Conservation (phyloP, 2,329 filamentous ascomycete genomes). For the Talaromyces piceae region DNA sequence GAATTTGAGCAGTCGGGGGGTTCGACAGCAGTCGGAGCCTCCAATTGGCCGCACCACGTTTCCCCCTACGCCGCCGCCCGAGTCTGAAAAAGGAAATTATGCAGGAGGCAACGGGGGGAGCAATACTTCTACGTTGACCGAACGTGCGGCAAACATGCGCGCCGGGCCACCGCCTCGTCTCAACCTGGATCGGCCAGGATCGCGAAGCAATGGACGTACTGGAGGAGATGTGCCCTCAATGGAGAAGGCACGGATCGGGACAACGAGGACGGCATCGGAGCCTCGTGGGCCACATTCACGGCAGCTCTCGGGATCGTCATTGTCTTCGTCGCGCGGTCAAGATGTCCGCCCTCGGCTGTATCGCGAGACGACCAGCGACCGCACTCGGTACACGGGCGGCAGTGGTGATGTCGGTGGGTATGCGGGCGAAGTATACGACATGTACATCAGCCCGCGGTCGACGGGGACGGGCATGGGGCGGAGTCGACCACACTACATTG, state of each 20-base stretch:
- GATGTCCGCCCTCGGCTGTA: slow-evolving; percentile 23
- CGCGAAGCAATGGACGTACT: slow-evolving; percentile 27
- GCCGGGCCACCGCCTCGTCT: slow-evolving; percentile 41
- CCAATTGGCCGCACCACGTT: slow-evolving; percentile 74
- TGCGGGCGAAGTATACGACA: slow-evolving; percentile 51
- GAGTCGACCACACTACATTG: slow-evolving; percentile 58
- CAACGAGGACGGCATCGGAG: slow-evolving; percentile 45
- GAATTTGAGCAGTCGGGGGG: slow-evolving; percentile 62
- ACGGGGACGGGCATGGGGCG: slow-evolving; percentile 31
- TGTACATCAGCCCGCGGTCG: slow-evolving; percentile 54
- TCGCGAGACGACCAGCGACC: slow-evolving; percentile 26
- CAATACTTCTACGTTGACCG: slow-evolving; percentile 29
- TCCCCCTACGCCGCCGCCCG: slow-evolving; percentile 96
- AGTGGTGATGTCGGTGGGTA: slow-evolving; percentile 22
- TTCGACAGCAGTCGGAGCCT: slow-evolving; percentile 75
- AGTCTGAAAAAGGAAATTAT: slow-evolving; percentile 58
- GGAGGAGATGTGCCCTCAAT: slow-evolving; percentile 18
- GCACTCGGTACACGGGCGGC: slow-evolving; percentile 22
- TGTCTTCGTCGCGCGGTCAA: slow-evolving; percentile 15
- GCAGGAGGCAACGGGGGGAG: slow-evolving; percentile 16
- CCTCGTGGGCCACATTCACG: slow-evolving; percentile 37
- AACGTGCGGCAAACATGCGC: slow-evolving; percentile 44
- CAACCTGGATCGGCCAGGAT: slow-evolving; percentile 28
- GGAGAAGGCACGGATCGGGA: slow-evolving; percentile 39
- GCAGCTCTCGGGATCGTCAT: slow-evolving; percentile 20